These are phyloP conservation scores for Aegle marmelos DNA, from an alignment of 345 rosid genomes.

Conservation along the genomic window DNA sequence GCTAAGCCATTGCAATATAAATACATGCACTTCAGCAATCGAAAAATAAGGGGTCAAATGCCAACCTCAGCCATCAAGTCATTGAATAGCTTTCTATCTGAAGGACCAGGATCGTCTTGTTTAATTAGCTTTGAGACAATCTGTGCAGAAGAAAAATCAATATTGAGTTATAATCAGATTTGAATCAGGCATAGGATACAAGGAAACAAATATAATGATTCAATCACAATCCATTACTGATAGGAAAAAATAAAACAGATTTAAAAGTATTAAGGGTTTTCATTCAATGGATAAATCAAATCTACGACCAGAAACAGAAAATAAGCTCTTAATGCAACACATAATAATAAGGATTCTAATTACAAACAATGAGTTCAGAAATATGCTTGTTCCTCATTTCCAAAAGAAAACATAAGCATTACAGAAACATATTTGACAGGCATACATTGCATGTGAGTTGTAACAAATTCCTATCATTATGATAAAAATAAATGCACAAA, in stretches of 20 bases:
- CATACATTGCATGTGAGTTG: not conserved
- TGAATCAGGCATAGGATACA: not conserved
- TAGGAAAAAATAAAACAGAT: not conserved
- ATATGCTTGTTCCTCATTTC: not conserved
- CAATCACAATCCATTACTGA: not conserved
- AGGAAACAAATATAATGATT: not conserved
- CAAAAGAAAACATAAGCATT: not conserved
- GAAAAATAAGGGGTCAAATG: constrained; percentile 9
- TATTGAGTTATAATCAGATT: not conserved
- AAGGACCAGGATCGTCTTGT: constrained; percentile 47
- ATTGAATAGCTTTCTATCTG: constrained; percentile 55
- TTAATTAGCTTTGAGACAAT: constrained; percentile 54
- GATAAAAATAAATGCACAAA: not conserved
- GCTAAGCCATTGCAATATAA: not conserved
- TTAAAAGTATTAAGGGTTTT: not conserved
- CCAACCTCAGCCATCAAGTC: constrained; percentile 85
- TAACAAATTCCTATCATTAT: not conserved
- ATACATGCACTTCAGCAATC: not conserved
- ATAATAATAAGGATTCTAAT: not conserved
- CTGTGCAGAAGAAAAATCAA: constrained; percentile 34
- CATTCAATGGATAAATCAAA: not conserved
- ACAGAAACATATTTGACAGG: too few relatives aligned
- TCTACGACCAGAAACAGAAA: not conserved
- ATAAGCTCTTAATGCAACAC: not conserved
- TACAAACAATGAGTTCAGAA: not conserved